Percentiles rank a stretch among this genome's conserved stretches.
Evolutionary conservation across 2,329 filamentous ascomycete genomes (phyloP).

Genomic region (Hypoxylon sp.): DNA sequence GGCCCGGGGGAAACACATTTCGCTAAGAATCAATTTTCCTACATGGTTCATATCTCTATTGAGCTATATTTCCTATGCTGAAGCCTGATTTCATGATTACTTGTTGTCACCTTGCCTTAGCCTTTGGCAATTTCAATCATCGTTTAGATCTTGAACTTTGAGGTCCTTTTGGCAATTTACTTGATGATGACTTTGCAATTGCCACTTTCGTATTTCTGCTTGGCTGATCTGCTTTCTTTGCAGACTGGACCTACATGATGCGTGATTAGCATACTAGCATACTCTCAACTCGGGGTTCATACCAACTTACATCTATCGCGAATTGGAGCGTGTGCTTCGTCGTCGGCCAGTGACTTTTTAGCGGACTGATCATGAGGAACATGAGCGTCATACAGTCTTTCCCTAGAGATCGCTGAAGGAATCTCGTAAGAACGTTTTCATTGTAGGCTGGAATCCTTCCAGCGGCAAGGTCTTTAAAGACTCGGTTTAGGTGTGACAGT

Average conservation of each 20-base stretch:
- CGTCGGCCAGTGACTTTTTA: slow-evolving; percentile 33
- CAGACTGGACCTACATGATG: slow-evolving; percentile 22
- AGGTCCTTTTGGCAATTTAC: not conserved
- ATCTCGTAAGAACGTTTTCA: slow-evolving; percentile 43
- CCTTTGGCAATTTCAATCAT: not conserved
- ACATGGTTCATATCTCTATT: not conserved
- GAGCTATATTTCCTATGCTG: not conserved
- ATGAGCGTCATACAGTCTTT: slow-evolving; percentile 50
- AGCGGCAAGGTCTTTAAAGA: slow-evolving; percentile 40
- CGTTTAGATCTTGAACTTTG: slow-evolving; percentile 1
- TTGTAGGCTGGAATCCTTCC: slow-evolving; percentile 35
- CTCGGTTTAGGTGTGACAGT: slow-evolving; percentile 36
- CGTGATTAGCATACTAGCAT: slow-evolving; percentile 5
- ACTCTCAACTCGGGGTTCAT: not conserved
- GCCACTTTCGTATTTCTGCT: not conserved
- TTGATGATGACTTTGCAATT: not conserved
- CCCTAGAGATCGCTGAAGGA: slow-evolving; percentile 47
- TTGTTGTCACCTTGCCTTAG: not conserved
- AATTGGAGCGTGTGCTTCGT: slow-evolving; percentile 42
- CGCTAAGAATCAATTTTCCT: not conserved
- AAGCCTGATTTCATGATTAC: not conserved
- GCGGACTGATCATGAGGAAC: slow-evolving; percentile 52
- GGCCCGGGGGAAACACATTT: not conserved
- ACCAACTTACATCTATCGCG: slow-evolving; percentile 37
- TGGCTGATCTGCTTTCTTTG: slow-evolving; percentile 6